A percentile compares a stretch with the other conserved stretches of the same genome.
These are phyloP conservation scores for Akanthomyces uredinophilus DNA, from an alignment of 2,329 filamentous ascomycete genomes.

Conservation along the genomic window DNA sequence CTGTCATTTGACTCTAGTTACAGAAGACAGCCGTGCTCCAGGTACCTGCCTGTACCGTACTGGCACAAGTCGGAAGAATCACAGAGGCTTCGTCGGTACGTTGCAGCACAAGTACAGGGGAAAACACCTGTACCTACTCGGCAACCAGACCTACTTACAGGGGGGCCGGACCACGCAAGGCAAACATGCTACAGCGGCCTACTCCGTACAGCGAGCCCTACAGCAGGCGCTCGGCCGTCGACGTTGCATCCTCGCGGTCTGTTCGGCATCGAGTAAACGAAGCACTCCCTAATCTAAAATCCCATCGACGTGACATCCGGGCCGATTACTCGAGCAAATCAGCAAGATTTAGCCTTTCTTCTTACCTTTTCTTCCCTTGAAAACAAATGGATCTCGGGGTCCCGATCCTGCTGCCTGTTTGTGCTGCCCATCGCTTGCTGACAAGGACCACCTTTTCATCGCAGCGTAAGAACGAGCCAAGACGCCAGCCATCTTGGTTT, in stretches of 20 bases:
- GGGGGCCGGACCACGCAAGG: neutral
- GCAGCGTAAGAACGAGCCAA: no score
- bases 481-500: no score
- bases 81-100: no score
- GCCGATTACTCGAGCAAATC: neutral
- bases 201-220: neutral
- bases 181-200: no score
- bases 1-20: no score
- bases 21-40: no score
- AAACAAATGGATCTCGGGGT: neutral
- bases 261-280: neutral
- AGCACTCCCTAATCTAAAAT: neutral
- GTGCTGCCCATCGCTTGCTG: neutral
- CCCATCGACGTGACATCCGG: neutral
- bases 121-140: neutral
- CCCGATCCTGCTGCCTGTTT: neutral
- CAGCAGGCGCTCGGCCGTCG: neutral
- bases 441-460: neutral
- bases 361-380: neutral
- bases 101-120: neutral
- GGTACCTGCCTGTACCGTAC: no score
- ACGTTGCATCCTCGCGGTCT: neutral
- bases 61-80: no score
- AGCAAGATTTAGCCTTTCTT: neutral
- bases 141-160: no score